phyloP scores from a whole-genome alignment of 495 filamentous ascomycete genomes.

The Lophiotrema nucula region DNA sequence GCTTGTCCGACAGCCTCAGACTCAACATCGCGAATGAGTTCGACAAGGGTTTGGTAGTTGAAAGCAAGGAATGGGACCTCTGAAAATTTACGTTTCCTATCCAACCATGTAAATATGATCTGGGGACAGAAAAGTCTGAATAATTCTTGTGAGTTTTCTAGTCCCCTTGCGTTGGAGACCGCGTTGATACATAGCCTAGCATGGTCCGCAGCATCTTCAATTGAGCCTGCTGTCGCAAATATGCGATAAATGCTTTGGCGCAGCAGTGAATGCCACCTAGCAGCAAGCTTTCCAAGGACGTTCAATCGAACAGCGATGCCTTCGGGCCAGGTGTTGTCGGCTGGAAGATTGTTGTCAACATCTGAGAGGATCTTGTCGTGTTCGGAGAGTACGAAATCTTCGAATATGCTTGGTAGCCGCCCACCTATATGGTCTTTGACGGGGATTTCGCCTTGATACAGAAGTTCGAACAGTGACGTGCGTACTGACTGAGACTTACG shows the following conservation, averaged over 20 bases:
- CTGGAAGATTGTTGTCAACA: constrained; percentile 68
- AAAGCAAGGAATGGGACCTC: constrained; percentile 80
- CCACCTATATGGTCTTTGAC: constrained; percentile 75
- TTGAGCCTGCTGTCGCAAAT: constrained; percentile 77
- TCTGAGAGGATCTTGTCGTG: constrained; percentile 83
- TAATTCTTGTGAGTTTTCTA: constrained; percentile 63
- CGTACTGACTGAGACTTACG: constrained; percentile 63
- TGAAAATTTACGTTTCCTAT: constrained; percentile 54
- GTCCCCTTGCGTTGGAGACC: constrained; percentile 62
- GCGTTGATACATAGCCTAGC: constrained; percentile 66
- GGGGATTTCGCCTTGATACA: constrained; percentile 62
- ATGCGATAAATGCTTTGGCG: constrained; percentile 87
- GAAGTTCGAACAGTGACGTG: constrained; percentile 70
- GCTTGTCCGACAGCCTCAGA: constrained; percentile 80
- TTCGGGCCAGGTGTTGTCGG: constrained; percentile 67
- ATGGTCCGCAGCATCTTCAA: constrained; percentile 61
- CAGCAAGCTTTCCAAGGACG: constrained; percentile 70
- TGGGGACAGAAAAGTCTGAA: constrained; percentile 90
- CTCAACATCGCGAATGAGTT: constrained; percentile 69
- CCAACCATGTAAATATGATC: constrained; percentile 89
- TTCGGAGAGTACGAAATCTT: constrained; percentile 69
- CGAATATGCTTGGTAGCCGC: constrained; percentile 71
- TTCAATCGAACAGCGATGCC: constrained; percentile 83
- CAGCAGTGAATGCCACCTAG: constrained; percentile 75
- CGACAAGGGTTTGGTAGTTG: constrained; percentile 65